phyloP scores from a whole-genome alignment of 108 stramenopile species.

The Hondaea fermentalgiana region DNA sequence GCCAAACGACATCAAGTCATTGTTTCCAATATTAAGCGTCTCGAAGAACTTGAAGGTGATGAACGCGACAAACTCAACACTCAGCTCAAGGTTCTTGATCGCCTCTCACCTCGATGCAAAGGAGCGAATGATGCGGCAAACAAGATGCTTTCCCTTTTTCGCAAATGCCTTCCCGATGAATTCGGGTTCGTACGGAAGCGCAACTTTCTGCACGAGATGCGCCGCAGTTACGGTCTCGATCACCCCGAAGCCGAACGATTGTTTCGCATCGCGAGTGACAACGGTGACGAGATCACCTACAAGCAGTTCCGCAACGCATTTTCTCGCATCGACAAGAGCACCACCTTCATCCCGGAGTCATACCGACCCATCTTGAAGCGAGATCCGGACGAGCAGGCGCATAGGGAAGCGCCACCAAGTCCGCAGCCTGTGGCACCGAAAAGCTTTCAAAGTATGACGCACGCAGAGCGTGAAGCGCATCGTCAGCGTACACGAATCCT shows the following conservation, averaged over 20 bases:
- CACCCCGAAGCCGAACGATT: neutral
- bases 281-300: neutral
- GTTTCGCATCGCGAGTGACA: neutral
- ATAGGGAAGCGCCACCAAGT: neutral
- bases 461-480: neutral
- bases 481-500: neutral
- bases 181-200: neutral
- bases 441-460: neutral
- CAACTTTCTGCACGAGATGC: neutral
- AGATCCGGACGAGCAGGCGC: neutral
- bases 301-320: neutral
- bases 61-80: neutral
- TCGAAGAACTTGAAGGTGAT: neutral
- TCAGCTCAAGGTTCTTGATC: neutral
- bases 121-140: neutral
- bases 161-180: neutral
- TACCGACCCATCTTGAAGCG: slow-evolving; percentile 5
- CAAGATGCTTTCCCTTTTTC: neutral
- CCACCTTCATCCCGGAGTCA: neutral
- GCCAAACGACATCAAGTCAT: neutral
- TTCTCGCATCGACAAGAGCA: neutral
- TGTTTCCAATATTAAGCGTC: neutral
- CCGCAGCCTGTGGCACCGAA: neutral
- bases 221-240: neutral
- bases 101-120: neutral